Base-by-base conservation (phyloP, 2,329 filamentous ascomycete species). In the Huntiella moniliformis region DNA sequence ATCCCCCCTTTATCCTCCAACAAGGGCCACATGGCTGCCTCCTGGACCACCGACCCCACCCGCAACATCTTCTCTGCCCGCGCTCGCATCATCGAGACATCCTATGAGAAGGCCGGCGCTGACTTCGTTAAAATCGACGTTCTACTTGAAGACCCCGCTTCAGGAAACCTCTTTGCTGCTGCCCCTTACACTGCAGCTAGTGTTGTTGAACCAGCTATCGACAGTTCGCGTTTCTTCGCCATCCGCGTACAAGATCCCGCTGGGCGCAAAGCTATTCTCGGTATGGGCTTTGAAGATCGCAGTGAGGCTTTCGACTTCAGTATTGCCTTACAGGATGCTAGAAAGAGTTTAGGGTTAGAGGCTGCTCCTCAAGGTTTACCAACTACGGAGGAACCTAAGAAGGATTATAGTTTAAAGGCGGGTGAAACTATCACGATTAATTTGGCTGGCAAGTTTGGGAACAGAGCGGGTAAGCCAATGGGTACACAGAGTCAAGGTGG, bases 51-150 rank as follows among this genome's bases (percentile, higher is more conserved):
- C 40, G 71, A 79, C 50, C 72, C 75, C 50, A 69, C 72, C 52
- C 74, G 78, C 34, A 77, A 84, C 58, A 92, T 93, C 63, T 92
- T 93, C 66, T 88, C 83, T 42, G 82, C 80, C 38, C 80, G 84
- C 41, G 63, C 91, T 45, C 82, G 85, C 56, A 66, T 88, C 52
- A 65, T 91, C 56, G 82, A 88, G 61, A 87, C 81, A 1, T 76
- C 80, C 4, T 66, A 74, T 47, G 61, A 67, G 22, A 59, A 64
- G 46, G 71, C 75, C 52, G 67, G 67, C 50, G 22, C n/a, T 34
- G 51, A 51, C 12, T 41, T 47, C 40, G 68, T 87, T 51, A 80
- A 77, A 56, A 74, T 78, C 31, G 82, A 86, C 56, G 71, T 91
- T 51, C 67, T 91, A 22, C 74, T 94, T 40, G 84, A 93, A 58